Base-by-base conservation (phyloP, 768 basidiomycete genomes). In the Sporobolomyces roseus region DNA sequence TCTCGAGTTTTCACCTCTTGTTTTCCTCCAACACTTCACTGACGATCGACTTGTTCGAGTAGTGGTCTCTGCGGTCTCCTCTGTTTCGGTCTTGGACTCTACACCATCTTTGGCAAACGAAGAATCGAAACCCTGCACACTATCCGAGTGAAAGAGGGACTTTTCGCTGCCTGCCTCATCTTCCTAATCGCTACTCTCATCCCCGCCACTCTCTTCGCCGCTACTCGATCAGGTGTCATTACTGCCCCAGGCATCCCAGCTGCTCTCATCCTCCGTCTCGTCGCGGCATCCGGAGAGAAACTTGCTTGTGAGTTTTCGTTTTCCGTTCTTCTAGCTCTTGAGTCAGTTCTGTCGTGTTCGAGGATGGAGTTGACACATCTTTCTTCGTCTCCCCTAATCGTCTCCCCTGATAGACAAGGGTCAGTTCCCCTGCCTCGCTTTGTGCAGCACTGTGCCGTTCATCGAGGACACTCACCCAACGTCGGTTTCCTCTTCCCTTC, bases 131-230 rank as follows among this genome's bases (percentile, higher is more conserved):
- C 70, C 46, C 53, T 72, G 30, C 61, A 38, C 45, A 45, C 66
- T 32, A 51, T 67, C 29, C 62, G 70, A 19, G 58, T 72, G 38
- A 72, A 72, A 58, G 70, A 72, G 53, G 70, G 35, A 33, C n/a
- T 52, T 0, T 71, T 64, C 25, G 62, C 2, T 21, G 33, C 65
- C n/a, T 29, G 41, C 46, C n/a, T 61, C 33, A 4, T 67, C 23
- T 33, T 72, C 59, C 52, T 64, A 14, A 6, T 72, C 30, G 70
- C 55, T 7, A 36, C 66, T 1, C 63, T 72, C 52, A 35, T 67
- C 8, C 62, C 66, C 23, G 58, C 70, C 1, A 65, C 63, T 19
- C 53, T 65, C 27, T 64, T 65, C 54, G 50, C 51, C 12, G 66
- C 66, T 3, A 53, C 2, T 10, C 38, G 55, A 25, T 21, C 38